phyloP scores from a whole-genome alignment of 306 rosid genomes.

The Pyrus bretschneideri region DNA sequence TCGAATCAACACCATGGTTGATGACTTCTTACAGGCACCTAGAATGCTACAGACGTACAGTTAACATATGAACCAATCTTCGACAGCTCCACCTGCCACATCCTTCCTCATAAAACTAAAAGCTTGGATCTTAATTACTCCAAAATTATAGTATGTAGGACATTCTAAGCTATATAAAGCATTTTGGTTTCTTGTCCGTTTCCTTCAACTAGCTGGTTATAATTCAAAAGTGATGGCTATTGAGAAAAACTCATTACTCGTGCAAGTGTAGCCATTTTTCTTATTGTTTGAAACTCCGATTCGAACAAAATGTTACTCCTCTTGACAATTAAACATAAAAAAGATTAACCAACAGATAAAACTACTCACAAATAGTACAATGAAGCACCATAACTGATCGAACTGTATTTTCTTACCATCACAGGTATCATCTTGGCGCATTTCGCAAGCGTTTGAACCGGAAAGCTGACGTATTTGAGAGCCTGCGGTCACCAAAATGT shows the following conservation, averaged over 20 bases:
- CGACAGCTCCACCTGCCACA: not conserved
- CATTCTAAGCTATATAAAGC: not conserved
- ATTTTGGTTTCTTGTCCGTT: not conserved
- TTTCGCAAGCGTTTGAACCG: conserved; percentile 94
- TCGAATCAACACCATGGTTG: not conserved
- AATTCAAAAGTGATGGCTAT: not conserved
- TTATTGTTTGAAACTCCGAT: not conserved
- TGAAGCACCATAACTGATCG: not conserved
- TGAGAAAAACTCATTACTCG: not conserved
- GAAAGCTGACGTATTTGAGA: conserved; percentile 95
- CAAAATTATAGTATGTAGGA: not conserved
- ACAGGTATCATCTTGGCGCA: conserved; percentile 99
- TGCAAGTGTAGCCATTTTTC: not conserved
- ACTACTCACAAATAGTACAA: not conserved
- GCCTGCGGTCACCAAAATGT: conserved; percentile 45
- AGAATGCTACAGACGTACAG: not conserved
- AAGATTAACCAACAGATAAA: not conserved
- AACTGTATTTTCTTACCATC: conserved; percentile 54
- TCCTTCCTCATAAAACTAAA: not conserved
- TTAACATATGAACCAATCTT: not conserved
- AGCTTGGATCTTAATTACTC: not conserved
- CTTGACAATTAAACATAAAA: not conserved
- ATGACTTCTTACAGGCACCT: not conserved
- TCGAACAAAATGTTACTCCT: not conserved
- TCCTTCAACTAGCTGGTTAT: not conserved